Percentiles rank a stretch among this genome's conserved stretches.
Conservation (phyloP, 75 land plant genomes). For the Sequoiadendron giganteum region DNA sequence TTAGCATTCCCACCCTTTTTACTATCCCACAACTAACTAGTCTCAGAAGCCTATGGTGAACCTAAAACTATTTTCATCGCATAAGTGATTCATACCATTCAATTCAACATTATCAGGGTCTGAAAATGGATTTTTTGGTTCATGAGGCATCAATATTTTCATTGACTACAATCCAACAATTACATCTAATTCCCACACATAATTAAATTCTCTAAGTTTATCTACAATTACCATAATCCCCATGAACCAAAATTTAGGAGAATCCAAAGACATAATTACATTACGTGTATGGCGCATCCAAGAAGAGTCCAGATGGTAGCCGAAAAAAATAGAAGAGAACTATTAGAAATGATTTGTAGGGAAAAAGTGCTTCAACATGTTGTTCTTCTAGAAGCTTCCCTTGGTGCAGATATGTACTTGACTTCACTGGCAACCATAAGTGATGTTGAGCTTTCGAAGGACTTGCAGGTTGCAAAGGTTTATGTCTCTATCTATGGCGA, state of each 20-base stretch:
- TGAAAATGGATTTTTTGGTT: not conserved
- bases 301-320: constrained; percentile 93
- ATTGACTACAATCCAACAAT: not conserved
- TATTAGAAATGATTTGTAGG: constrained; percentile 81
- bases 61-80: too few relatives aligned
- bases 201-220: not conserved
- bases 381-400: constrained; percentile 82
- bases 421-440: constrained; percentile 85
- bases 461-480: constrained; percentile 93
- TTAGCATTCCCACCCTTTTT: too few relatives aligned
- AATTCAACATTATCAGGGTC: not conserved
- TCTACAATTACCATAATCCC: not conserved
- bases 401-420: constrained; percentile 92
- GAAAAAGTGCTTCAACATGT: constrained; percentile 80
- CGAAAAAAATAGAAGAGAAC: constrained; percentile 76
- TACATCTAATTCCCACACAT: not conserved
- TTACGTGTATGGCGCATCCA: constrained; percentile 80
- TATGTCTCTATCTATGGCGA: constrained; percentile 91
- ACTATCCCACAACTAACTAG: too few relatives aligned
- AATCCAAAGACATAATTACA: constrained; percentile 6
- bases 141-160: not conserved
- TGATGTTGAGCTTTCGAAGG: constrained; percentile 83
- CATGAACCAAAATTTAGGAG: constrained; percentile 1
- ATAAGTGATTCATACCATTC: not conserved
- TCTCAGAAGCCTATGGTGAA: too few relatives aligned